Base-by-base conservation (phyloP, 164 flowering plant genomes). In the Dillenia turbinata region DNA sequence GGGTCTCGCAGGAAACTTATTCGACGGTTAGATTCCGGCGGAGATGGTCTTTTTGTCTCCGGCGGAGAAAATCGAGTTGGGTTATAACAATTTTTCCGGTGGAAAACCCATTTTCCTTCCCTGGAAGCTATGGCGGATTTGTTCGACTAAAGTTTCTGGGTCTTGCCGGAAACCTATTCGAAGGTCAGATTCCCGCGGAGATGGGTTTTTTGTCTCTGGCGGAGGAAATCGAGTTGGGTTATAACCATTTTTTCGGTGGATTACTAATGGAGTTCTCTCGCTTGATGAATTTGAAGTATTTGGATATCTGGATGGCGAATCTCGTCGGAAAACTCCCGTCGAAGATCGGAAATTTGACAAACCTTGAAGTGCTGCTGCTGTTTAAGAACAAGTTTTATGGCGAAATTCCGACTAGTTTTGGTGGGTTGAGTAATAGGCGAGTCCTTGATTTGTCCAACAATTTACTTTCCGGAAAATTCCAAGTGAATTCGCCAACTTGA, bases 181-280 rank as follows among this genome's bases (percentile, higher is more conserved):
- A 62, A 0, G 99, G 97, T 6, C 56, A 71, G 9, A 62, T 95
- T 33, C 97, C 97, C 13, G 45, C 76, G 0, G 78, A 80, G 54
- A 61, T 95, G 16, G 88, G 92, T 0, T 60, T 33, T 13, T 51
- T 83, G 56, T 49, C 66, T 8, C 66, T 67, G 64, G 83, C 90
- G 0, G 77, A 85, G 77, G 84, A 69, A 17, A 12, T 95, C 54
- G 99, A 95, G 68, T 81, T 95, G 58, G 99, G 99, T 5, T 95
- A 91, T 83, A 89, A 92, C 65, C 10, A 1, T 11, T 79, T 71
- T 54, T 9, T 55, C 12, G 86, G 94, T 8, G 73, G 59, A 0
- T 9, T 90, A 44, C 98, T 96, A 0, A 26, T 26, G 1, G 75
- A 81, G 50, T 54, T 90, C 9, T 63, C 71, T 0, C 17, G 19